Base-by-base conservation (phyloP, 164 flowering plant species). In the Aristolochia fimbriata region DNA sequence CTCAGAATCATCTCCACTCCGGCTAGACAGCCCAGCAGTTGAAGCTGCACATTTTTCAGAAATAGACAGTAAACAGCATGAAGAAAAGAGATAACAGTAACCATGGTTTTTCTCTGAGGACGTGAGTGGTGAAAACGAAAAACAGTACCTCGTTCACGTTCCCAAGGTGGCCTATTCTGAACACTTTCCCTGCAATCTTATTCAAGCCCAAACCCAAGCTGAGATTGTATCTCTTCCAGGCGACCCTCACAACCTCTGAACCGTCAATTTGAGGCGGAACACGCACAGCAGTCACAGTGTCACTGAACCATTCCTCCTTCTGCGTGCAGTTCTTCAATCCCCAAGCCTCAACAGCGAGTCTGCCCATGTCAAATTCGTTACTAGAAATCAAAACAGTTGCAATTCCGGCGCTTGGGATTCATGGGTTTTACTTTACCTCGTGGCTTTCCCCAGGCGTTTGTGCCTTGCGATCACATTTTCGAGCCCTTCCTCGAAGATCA, bases 161-260 rank as follows among this genome's bases (percentile, higher is more conserved):
- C 47, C 98, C 98, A 62, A 90, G 99, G 77, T 93, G 99, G 14
- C 99, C 99, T 74, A 93, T 93, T 81, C 97, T 80, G 90, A 93
- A 93, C 49, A 86, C 98, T 68, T 86, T 93, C 33, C 98, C 98
- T 59, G 96, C 97, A 1, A 93, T 88, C 74, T 89, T 90, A 83
- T 93, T 93, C 58, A 93, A 82, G 53, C 98, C 98, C 47, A 93
- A 81, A 45, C 97, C 98, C 62, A 93, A 79, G 81, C 96, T 89
- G 17, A 93, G 59, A 65, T 93, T 93, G 86, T 87, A 87, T 70
- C 96, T 80, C 76, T 86, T 74, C 98, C 98, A 93, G 57, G 73
- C 97, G 73, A 88, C 78, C 78, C 71, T 80, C 46, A 93, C 96
- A 47, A 93, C 79, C 65, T 89, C 94, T 11, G 88, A n/a, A 65